Evolutionary conservation across 768 basidiomycete genomes (phyloP).

Genomic region (Lactifluus rugatus): DNA sequence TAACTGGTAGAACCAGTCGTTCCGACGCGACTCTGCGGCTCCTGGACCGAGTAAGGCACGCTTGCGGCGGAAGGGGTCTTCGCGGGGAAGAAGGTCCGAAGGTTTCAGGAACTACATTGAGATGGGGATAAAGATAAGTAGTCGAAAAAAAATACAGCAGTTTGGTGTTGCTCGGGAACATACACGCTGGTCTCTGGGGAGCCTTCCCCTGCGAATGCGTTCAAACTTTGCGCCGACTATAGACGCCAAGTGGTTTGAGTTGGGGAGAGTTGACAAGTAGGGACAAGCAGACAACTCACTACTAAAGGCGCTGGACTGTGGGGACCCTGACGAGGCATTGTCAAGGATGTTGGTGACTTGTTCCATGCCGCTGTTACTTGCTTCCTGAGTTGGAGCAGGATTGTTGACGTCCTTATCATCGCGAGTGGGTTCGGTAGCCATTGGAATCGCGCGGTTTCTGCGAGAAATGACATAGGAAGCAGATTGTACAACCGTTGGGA

Average conservation of each 20-base stretch:
- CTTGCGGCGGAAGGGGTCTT: constrained; percentile 12
- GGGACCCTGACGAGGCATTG: background rate
- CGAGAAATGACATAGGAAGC: background rate
- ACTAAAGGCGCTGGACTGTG: background rate
- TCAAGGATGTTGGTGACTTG: constrained; percentile 11
- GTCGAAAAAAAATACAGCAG: constrained; percentile 7
- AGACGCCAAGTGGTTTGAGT: background rate
- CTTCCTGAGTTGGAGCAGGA: background rate
- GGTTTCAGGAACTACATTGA: constrained; percentile 39
- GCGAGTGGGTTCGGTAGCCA: background rate
- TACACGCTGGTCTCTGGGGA: constrained; percentile 20
- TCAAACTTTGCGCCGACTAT: constrained; percentile 10
- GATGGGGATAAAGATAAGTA: constrained; percentile 1
- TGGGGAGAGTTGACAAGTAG: background rate
- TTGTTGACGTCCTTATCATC: background rate
- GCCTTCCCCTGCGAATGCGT: constrained; percentile 12
- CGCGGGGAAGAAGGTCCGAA: constrained; percentile 33
- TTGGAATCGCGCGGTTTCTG: background rate
- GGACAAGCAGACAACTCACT: background rate
- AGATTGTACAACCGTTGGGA: background rate
- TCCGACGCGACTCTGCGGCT: constrained; percentile 39
- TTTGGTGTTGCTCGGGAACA: background rate
- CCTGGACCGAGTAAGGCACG: constrained; percentile 46
- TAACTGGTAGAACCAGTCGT: constrained; percentile 65
- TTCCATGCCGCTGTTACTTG: background rate